phyloP scores from a whole-genome alignment of 1,284 basidiomycete genomes.

The Anthracocystis walkeri region DNA sequence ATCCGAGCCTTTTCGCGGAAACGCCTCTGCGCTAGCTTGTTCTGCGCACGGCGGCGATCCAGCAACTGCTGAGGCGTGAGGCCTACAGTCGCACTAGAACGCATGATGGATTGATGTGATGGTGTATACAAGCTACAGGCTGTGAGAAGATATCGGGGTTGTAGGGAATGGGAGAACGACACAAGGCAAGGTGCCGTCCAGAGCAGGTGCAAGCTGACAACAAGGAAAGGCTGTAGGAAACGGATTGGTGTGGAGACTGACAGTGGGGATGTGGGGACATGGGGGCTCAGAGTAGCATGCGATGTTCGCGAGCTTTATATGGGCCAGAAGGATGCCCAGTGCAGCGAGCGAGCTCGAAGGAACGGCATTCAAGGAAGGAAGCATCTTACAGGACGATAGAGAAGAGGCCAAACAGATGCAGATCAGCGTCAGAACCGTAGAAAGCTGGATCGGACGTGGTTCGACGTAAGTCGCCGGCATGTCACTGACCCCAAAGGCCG shows the following conservation, averaged over 20 bases:
- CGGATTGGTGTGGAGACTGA: too few species aligned
- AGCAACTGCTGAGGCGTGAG: slow-evolving; percentile 49
- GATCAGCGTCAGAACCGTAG: slow-evolving; percentile 7
- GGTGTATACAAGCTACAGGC: background rate
- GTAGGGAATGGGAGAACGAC: background rate
- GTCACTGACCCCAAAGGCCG: background rate
- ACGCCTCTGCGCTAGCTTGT: slow-evolving; percentile 49
- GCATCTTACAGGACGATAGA: background rate
- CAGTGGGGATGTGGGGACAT: too few species aligned
- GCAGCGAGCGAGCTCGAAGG: background rate
- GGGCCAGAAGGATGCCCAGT: too few species aligned
- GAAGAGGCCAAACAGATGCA: slow-evolving; percentile 1
- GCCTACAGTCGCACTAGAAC: slow-evolving; percentile 39
- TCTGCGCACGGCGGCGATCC: slow-evolving; percentile 52
- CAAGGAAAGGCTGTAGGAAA: too few species aligned
- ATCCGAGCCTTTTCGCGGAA: slow-evolving; percentile 46
- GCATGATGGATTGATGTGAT: slow-evolving; percentile 18
- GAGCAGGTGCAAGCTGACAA: background rate
- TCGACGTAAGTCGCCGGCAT: background rate
- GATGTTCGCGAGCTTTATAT: too few species aligned
- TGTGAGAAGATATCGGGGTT: background rate
- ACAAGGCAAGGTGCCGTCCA: background rate
- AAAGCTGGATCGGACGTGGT: background rate
- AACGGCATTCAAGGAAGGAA: background rate
- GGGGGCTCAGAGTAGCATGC: too few species aligned